phyloP scores from a whole-genome alignment of 345 rosid species.

The Murraya paniculata region DNA sequence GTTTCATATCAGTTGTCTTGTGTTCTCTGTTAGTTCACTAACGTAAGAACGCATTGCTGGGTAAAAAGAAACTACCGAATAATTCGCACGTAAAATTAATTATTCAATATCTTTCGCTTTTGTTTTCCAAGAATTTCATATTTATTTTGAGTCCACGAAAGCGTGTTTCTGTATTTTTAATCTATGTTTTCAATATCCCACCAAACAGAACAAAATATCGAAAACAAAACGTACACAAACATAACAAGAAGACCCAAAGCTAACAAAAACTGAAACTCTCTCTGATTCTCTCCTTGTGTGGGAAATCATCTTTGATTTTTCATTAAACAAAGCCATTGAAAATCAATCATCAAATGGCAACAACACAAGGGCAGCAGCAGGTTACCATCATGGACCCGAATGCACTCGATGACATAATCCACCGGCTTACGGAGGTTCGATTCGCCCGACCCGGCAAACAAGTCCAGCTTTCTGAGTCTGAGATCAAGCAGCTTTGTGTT shows the following conservation, averaged over 20 bases:
- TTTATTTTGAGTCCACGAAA: too few species aligned
- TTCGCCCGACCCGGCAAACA: constrained; percentile 87
- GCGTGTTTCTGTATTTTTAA: too few species aligned
- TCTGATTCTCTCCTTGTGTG: too few species aligned
- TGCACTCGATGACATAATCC: constrained; percentile 73
- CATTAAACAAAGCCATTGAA: too few species aligned
- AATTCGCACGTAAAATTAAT: too few species aligned
- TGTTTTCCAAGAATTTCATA: too few species aligned
- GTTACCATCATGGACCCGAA: constrained; percentile 52
- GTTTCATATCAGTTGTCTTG: too few species aligned
- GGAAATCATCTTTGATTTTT: too few species aligned
- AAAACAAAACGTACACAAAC: not conserved
- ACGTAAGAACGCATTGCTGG: too few species aligned
- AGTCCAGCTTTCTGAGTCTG: constrained; percentile 86
- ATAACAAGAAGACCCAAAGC: not conserved
- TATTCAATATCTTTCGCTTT: too few species aligned
- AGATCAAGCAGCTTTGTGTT: constrained; percentile 86
- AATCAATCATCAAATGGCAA: constrained; percentile 40
- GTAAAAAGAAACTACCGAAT: too few species aligned
- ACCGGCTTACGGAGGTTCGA: constrained; percentile 83
- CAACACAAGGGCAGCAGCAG: constrained; percentile 43
- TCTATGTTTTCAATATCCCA: not conserved
- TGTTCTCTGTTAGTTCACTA: too few species aligned
- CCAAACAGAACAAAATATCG: not conserved
- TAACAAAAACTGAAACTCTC: not conserved